These are phyloP conservation scores for Cercospora janseana DNA, from an alignment of 2,329 filamentous ascomycete species.

Conservation along the genomic window DNA sequence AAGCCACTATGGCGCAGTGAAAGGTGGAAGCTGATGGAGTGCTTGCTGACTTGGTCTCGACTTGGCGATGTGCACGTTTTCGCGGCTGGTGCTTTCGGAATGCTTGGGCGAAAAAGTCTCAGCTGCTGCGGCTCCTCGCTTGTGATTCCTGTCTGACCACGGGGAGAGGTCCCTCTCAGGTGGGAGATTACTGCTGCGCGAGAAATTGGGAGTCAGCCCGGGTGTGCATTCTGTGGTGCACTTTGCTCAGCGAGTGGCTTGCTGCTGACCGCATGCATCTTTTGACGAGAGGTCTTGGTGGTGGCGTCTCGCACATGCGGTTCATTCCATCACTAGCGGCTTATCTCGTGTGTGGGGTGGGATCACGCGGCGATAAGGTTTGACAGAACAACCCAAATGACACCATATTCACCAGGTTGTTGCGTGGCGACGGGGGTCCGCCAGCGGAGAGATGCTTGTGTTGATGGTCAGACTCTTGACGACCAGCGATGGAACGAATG, in stretches of 20 bases:
- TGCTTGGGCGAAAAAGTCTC: background rate
- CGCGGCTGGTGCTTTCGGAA: background rate
- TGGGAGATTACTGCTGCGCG: too few relatives aligned
- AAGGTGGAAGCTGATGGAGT: background rate
- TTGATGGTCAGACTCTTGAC: too few relatives aligned
- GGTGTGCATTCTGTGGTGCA: too few relatives aligned
- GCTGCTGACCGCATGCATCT: constrained; percentile 1
- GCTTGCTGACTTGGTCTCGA: constrained; percentile 11
- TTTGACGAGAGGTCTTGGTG: constrained; percentile 9
- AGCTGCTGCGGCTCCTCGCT: background rate
- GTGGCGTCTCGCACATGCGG: constrained; percentile 11
- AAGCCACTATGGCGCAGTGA: background rate
- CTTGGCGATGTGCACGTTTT: constrained; percentile 11
- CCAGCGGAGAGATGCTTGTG: too few relatives aligned
- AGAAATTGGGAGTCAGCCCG: too few relatives aligned
- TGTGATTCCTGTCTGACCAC: too few relatives aligned
- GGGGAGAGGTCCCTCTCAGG: too few relatives aligned
- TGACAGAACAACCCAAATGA: background rate
- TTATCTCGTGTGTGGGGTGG: background rate
- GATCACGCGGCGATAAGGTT: constrained; percentile 11
- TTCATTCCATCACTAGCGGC: constrained; percentile 2
- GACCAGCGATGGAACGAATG: too few relatives aligned
- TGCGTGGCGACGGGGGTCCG: too few relatives aligned
- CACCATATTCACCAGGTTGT: constrained; percentile 1
- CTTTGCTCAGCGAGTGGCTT: background rate